A percentile compares a stretch with the other conserved stretches of the same genome.
Conservation (phyloP, 108 stramenopile genomes). For the Fragilaria radians region DNA sequence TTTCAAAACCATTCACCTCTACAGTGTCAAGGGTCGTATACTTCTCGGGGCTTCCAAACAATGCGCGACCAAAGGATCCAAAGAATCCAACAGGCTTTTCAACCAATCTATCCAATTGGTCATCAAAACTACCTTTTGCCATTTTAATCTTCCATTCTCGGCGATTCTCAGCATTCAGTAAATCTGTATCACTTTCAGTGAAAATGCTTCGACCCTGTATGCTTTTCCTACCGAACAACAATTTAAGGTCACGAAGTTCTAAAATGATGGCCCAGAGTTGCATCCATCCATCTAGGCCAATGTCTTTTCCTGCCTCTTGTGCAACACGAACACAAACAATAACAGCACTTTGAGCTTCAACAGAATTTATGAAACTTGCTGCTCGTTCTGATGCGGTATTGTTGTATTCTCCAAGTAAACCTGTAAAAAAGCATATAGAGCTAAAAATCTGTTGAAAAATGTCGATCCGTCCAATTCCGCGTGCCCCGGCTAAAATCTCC, state of each 20-base stretch:
- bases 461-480: constrained; percentile 57
- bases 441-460: constrained; percentile 72
- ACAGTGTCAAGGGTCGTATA: not conserved
- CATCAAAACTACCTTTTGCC: constrained; percentile 33
- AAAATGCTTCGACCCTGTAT: constrained; percentile 27
- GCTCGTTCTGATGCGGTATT: constrained; percentile 28
- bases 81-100: constrained; percentile 19
- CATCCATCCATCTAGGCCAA: constrained; percentile 79
- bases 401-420: constrained; percentile 51
- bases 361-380: constrained; percentile 46
- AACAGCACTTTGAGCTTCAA: constrained; percentile 70
- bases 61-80: constrained; percentile 25
- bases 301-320: constrained; percentile 46
- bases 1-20: constrained; percentile 8
- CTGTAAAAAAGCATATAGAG: constrained; percentile 56
- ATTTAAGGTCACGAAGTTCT: constrained; percentile 73
- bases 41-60: constrained; percentile 34
- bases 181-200: constrained; percentile 65
- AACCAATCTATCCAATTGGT: constrained; percentile 12
- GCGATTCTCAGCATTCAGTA: constrained; percentile 43
- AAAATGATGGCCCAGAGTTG: constrained; percentile 69
- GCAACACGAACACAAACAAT: constrained; percentile 57
- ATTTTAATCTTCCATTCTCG: constrained; percentile 49
- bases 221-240: constrained; percentile 31
- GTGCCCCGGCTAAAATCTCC: constrained; percentile 64